phyloP scores from a whole-genome alignment of 352 stramenopile species.

The Thalassiosira pacifica region DNA sequence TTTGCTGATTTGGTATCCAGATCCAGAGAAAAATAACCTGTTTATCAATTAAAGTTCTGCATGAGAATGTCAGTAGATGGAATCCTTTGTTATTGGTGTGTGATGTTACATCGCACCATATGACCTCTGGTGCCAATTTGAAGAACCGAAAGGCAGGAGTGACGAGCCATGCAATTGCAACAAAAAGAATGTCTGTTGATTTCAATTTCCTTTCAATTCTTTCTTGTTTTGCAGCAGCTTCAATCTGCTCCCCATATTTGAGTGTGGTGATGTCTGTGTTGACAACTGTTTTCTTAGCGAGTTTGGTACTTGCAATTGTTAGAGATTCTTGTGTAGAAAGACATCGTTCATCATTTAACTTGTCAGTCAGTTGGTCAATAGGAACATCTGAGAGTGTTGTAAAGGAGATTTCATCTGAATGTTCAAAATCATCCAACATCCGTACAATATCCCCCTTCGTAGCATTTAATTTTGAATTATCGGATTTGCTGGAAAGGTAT shows the following conservation, averaged over 20 bases:
- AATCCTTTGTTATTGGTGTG: conserved; percentile 59
- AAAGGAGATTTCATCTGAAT: conserved; percentile 23
- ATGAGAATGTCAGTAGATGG: conserved; percentile 47
- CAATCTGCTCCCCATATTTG: neutral
- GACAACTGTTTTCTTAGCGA: too few relatives aligned
- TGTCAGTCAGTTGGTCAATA: neutral
- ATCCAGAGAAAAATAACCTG: conserved; percentile 53
- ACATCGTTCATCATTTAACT: too few relatives aligned
- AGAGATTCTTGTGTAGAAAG: too few relatives aligned
- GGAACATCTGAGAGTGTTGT: conserved; percentile 20
- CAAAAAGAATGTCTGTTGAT: neutral
- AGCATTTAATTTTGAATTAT: neutral
- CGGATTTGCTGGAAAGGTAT: neutral
- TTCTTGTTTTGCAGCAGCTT: neutral
- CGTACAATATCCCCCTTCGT: conserved; percentile 6
- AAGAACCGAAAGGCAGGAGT: conserved; percentile 31
- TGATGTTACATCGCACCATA: conserved; percentile 45
- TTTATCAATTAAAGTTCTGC: conserved; percentile 27
- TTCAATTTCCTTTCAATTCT: neutral
- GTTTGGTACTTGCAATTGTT: too few relatives aligned
- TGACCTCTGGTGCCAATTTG: conserved; percentile 39
- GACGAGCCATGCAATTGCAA: conserved; percentile 17
- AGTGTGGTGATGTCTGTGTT: neutral
- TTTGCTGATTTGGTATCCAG: conserved; percentile 38
- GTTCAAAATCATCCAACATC: conserved; percentile 27